Conservation (phyloP, 177 flowering plant genomes). For the Vitis hybrid region DNA sequence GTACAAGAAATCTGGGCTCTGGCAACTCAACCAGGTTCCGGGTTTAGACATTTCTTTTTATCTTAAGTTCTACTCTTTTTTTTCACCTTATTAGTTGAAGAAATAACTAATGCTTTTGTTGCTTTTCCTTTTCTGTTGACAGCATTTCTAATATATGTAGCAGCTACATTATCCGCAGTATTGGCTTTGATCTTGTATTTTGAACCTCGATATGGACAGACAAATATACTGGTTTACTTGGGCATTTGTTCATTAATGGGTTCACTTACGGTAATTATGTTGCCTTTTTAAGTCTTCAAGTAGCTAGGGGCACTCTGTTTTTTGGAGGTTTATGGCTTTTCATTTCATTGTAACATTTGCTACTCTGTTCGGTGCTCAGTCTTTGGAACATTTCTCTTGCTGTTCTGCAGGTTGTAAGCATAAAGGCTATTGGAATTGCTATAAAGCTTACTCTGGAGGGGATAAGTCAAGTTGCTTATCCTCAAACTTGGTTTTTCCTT, state of each 20-base stretch:
- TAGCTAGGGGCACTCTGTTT: not conserved
- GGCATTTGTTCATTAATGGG: constrained; percentile 93
- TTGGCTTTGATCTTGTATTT: constrained; percentile 69
- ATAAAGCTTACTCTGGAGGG: constrained; percentile 89
- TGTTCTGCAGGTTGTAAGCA: constrained; percentile 75
- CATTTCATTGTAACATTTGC: not conserved
- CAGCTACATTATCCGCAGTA: constrained; percentile 54
- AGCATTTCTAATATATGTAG: constrained; percentile 81
- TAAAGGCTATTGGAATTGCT: constrained; percentile 95
- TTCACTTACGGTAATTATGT: constrained; percentile 72
- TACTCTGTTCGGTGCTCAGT: not conserved
- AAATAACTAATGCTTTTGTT: constrained; percentile 7
- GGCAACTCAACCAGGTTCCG: constrained; percentile 85
- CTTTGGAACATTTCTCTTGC: not conserved
- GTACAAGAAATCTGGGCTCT: constrained; percentile 82
- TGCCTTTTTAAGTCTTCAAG: not conserved
- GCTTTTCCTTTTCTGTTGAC: constrained; percentile 27
- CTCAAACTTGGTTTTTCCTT: constrained; percentile 89
- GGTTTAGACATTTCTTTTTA: not conserved
- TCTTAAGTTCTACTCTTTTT: not conserved
- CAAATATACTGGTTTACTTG: constrained; percentile 79
- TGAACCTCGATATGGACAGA: constrained; percentile 89
- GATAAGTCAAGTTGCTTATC: constrained; percentile 74
- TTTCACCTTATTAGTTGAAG: not conserved
- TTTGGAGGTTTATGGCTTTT: not conserved